Evolutionary conservation across 768 basidiomycete species (phyloP), one percentile per base, ranked within the genome.

Genomic region (Termitomyces sp.): DNA sequence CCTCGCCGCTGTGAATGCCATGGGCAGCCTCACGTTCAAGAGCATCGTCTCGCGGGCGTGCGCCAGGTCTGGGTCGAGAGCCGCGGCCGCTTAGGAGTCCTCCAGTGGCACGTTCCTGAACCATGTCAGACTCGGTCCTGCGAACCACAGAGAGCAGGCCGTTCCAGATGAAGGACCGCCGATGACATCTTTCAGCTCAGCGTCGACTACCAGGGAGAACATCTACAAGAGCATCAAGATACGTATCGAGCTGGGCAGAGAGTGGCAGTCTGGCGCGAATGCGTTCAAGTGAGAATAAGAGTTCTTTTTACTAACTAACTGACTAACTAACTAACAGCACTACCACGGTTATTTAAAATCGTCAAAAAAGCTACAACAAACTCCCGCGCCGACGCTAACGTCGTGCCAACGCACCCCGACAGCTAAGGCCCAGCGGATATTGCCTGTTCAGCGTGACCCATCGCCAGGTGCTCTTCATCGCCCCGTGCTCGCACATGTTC

Each of bases 191-290:
- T 98, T 20, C 96, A 98, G 72, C 84, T 98, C 0, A 95, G 96
- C 2, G 93, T 98, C 27, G 95, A 98, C 69, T 99, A 97, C 72
- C 95, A 98, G 71, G 96, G 96, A 6, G 75, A 95, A 98, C 71
- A 94, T 96, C 53, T 98, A 96, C 72, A 90, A 97, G 74, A 92
- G 90, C 58, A 92, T 98, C 58, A 98, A 96, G 82, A 97, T 99
- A 69, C 81, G 91, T 62, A 78, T 98, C 51, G 96, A 99, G 73
- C 71, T 98, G 18, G 80, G 80, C 2, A 75, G 95, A 59, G 94
- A 94, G 70, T 98, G 94, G 96, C 94, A 97, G 70, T 76, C 85
- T 2, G 82, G 76, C 0, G 84, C 86, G 0, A 98, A 98, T 75
- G 90, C 86, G 42, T 99, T 97, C 92, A 99, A 98, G 80, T 81